A percentile compares a stretch with the other conserved stretches of the same genome.
phyloP scores from a whole-genome alignment of 352 stramenopile genomes.

The Phytophthora crassamura region DNA sequence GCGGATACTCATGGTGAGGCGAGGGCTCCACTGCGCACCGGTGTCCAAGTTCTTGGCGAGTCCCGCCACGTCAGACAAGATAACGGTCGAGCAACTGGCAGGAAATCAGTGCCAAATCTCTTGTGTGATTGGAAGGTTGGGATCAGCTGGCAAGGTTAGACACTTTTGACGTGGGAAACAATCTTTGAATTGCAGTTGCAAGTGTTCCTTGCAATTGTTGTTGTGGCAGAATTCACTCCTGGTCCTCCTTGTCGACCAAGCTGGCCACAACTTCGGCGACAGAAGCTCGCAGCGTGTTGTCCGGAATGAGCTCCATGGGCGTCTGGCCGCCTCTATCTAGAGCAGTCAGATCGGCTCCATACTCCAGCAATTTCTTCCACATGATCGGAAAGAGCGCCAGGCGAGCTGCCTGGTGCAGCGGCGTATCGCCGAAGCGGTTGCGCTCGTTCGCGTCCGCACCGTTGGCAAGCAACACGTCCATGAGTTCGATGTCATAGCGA shows the following conservation, averaged over 20 bases:
- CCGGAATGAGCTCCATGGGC: conserved; percentile 40
- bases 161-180: background rate
- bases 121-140: background rate
- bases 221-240: too few relatives aligned
- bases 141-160: conserved; percentile 2
- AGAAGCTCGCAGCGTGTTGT: conserved; percentile 33
- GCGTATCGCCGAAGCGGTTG: conserved; percentile 43
- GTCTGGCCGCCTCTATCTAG: conserved; percentile 34
- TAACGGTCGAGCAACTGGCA: background rate
- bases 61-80: conserved; percentile 5
- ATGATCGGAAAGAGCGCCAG: conserved; percentile 37
- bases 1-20: conserved; percentile 21
- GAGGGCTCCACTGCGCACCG: conserved; percentile 11
- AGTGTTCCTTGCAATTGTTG: too few relatives aligned
- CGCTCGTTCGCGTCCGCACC: conserved; percentile 37
- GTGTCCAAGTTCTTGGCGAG: conserved; percentile 1
- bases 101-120: conserved; percentile 9
- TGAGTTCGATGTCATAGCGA: conserved; percentile 37
- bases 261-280: conserved; percentile 25
- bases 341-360: conserved; percentile 27
- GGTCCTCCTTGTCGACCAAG: conserved; percentile 7
- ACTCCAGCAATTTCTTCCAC: conserved; percentile 35
- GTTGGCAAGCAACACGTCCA: conserved; percentile 38
- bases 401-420: conserved; percentile 38
- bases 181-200: too few relatives aligned